Conservation (phyloP, 1,139 yeast genomes). For the Yamadazyma atlantica region DNA sequence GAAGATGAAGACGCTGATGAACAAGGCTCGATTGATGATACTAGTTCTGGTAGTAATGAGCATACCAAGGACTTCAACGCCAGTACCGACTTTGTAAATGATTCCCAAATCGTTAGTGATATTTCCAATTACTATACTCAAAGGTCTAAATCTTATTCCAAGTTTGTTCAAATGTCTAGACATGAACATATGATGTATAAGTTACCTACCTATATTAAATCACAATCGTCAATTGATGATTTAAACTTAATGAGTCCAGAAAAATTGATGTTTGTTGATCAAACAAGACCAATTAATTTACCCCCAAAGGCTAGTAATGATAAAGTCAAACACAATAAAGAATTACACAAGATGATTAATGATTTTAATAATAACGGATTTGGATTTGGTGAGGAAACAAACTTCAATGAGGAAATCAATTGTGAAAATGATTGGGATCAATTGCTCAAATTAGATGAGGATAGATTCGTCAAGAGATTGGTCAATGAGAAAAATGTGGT, state of each 20-base stretch:
- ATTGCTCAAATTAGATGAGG: not conserved
- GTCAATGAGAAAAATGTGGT: slow-evolving; percentile 29
- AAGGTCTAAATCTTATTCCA: slow-evolving; percentile 36
- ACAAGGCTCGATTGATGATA: slow-evolving; percentile 3
- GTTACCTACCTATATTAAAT: slow-evolving; percentile 39
- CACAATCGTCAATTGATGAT: slow-evolving; percentile 46
- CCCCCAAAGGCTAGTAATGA: slow-evolving; percentile 43
- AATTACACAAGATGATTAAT: slow-evolving; percentile 34
- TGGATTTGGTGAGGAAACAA: slow-evolving; percentile 13
- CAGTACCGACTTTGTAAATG: slow-evolving; percentile 21
- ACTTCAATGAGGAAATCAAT: slow-evolving; percentile 16
- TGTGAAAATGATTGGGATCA: slow-evolving; percentile 22
- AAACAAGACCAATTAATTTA: slow-evolving; percentile 45
- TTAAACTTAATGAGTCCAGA: slow-evolving; percentile 42
- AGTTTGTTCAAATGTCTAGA: slow-evolving; percentile 30
- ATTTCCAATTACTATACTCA: slow-evolving; percentile 39
- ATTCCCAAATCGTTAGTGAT: slow-evolving; percentile 34
- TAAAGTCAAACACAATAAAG: slow-evolving; percentile 39
- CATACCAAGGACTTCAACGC: slow-evolving; percentile 15
- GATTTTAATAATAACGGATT: slow-evolving; percentile 23
- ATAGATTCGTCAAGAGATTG: slow-evolving; percentile 26
- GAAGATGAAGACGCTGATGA: slow-evolving; percentile 4
- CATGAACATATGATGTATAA: slow-evolving; percentile 37
- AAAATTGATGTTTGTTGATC: slow-evolving; percentile 39
- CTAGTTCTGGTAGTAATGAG: slow-evolving; percentile 6